These are phyloP conservation scores for Wickerhamiella pararugosa DNA, from an alignment of 1,139 yeast genomes.

Conservation along the genomic window DNA sequence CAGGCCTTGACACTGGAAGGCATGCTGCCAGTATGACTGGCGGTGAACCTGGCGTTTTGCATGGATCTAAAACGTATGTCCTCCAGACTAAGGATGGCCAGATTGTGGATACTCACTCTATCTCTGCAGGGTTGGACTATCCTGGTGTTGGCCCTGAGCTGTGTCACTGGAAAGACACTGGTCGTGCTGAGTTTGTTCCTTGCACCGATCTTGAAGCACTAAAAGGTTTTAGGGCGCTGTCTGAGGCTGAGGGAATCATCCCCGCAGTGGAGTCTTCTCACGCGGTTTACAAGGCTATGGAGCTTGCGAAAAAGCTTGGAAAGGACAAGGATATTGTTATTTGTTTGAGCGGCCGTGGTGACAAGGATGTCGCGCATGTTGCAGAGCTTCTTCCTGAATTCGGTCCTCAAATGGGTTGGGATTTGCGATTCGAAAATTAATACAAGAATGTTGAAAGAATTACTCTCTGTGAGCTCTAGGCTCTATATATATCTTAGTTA, in stretches of 20 bases:
- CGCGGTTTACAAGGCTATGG: constrained; percentile 81
- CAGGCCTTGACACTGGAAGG: constrained; percentile 70
- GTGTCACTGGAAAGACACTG: constrained; percentile 86
- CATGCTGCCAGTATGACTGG: constrained; percentile 90
- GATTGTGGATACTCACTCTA: constrained; percentile 93
- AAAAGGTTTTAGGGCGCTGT: constrained; percentile 70
- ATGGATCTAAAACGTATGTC: constrained; percentile 90
- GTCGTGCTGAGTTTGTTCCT: constrained; percentile 81
- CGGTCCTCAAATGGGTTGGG: constrained; percentile 93
- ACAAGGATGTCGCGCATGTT: constrained; percentile 94
- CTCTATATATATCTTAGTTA: too few species aligned
- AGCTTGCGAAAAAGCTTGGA: constrained; percentile 71
- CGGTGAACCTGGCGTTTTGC: constrained; percentile 95
- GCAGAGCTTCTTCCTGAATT: constrained; percentile 82
- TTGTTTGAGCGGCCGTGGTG: constrained; percentile 96
- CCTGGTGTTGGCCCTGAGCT: constrained; percentile 99
- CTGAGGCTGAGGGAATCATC: constrained; percentile 93
- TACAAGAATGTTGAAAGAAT: background rate
- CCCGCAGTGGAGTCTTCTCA: constrained; percentile 98
- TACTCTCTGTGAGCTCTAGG: too few species aligned
- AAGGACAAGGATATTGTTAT: constrained; percentile 72
- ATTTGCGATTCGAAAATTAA: constrained; percentile 58
- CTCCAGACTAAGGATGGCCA: constrained; percentile 88
- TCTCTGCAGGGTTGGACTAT: constrained; percentile 95
- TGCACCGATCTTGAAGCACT: constrained; percentile 92